These are phyloP conservation scores for Amanita rubescens DNA, from an alignment of 768 basidiomycete species.

Conservation along the genomic window DNA sequence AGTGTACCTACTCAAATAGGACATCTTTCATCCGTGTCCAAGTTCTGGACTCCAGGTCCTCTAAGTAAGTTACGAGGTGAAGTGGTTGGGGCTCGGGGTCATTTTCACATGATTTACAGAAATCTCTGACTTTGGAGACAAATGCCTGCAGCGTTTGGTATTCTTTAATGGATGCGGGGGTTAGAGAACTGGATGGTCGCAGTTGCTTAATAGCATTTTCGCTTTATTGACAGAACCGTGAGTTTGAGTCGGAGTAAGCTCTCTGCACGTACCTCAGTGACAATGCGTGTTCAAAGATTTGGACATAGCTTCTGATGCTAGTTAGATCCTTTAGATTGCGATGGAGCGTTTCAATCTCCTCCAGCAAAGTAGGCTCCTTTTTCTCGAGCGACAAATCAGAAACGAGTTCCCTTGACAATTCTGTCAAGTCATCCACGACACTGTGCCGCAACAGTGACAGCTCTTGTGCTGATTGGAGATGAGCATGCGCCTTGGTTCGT, in stretches of 20 bases:
- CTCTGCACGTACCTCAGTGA: constrained; percentile 52
- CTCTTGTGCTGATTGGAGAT: constrained; percentile 61
- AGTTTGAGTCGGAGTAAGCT: neutral
- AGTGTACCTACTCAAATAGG: constrained; percentile 50
- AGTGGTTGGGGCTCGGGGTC: constrained; percentile 42
- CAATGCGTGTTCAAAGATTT: constrained; percentile 63
- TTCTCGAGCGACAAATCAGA: constrained; percentile 45
- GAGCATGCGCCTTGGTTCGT: constrained; percentile 35
- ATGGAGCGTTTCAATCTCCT: constrained; percentile 78
- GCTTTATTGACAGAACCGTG: constrained; percentile 25
- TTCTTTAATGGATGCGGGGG: constrained; percentile 38
- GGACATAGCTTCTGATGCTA: constrained; percentile 68
- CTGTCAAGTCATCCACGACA: constrained; percentile 69
- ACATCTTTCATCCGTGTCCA: constrained; percentile 69
- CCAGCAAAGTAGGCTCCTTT: constrained; percentile 58
- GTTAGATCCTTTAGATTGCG: constrained; percentile 70
- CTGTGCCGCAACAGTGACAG: constrained; percentile 71
- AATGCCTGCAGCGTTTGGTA: constrained; percentile 61
- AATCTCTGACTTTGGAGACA: constrained; percentile 38
- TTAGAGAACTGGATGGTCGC: constrained; percentile 30
- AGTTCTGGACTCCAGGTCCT: constrained; percentile 56
- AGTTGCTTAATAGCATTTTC: constrained; percentile 53
- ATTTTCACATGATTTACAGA: constrained; percentile 40
- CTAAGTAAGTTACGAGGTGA: constrained; percentile 55
- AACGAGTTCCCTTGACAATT: constrained; percentile 56